These are phyloP conservation scores for Tuber calosporum DNA, from an alignment of 495 filamentous ascomycete species.

Conservation along the genomic window DNA sequence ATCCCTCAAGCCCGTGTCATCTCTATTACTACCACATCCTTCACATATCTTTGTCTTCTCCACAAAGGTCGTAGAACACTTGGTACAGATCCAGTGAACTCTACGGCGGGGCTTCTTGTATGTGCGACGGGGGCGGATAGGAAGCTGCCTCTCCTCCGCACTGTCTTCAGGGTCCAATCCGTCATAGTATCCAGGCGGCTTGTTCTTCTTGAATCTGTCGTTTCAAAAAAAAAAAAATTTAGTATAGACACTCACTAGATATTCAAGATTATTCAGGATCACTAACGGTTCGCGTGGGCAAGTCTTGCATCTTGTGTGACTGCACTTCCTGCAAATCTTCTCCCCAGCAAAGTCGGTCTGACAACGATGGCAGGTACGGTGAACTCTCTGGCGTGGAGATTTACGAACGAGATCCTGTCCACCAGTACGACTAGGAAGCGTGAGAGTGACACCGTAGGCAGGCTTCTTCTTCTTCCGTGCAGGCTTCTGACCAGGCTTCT, in stretches of 20 bases:
- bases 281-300: slow-evolving; percentile 80
- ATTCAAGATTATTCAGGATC: not conserved
- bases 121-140: slow-evolving; percentile 29
- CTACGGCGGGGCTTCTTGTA: slow-evolving; percentile 41
- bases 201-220: slow-evolving; percentile 40
- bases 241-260: slow-evolving; percentile 1
- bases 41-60: slow-evolving; percentile 29
- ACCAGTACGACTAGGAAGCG: slow-evolving; percentile 56
- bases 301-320: slow-evolving; percentile 68
- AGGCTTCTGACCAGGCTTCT: slow-evolving; percentile 41
- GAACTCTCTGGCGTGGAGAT: slow-evolving; percentile 59
- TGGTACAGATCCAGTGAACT: slow-evolving; percentile 41
- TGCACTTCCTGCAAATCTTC: slow-evolving; percentile 63
- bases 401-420: slow-evolving; percentile 66
- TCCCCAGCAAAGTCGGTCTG: slow-evolving; percentile 54
- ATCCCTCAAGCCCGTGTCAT: slow-evolving; percentile 41
- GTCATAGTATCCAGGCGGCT: slow-evolving; percentile 41
- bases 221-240: not conserved
- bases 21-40: slow-evolving; percentile 38
- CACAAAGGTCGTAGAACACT: slow-evolving; percentile 36
- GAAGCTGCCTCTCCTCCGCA: slow-evolving; percentile 25
- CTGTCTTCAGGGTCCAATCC: slow-evolving; percentile 33
- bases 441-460: slow-evolving; percentile 46
- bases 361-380: slow-evolving; percentile 73
- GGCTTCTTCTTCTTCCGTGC: slow-evolving; percentile 43